Evolutionary conservation across 2,329 filamentous ascomycete genomes (phyloP).

Genomic region (Exserohilum rostratum): DNA sequence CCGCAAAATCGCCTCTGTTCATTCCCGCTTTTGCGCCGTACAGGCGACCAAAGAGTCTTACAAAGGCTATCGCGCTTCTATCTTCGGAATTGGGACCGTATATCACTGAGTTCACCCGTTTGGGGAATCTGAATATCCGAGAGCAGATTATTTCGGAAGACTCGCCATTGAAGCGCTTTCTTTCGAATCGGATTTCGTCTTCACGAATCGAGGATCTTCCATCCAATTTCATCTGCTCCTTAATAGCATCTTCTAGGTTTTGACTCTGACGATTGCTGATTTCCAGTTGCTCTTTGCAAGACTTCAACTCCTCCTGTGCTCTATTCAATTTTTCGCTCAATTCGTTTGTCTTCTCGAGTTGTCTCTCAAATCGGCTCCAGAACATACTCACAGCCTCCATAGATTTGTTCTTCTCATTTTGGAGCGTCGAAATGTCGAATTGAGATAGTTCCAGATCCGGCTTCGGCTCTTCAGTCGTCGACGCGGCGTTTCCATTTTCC

Average conservation of each 20-base stretch:
- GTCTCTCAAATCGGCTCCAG: not conserved
- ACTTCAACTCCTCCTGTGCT: too few relatives aligned
- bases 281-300: too few relatives aligned
- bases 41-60: not conserved
- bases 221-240: too few relatives aligned
- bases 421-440: not conserved
- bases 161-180: too few relatives aligned
- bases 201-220: too few relatives aligned
- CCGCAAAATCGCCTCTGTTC: not conserved
- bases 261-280: too few relatives aligned
- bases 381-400: too few relatives aligned
- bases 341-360: not conserved
- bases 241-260: too few relatives aligned
- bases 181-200: too few relatives aligned
- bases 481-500: not conserved
- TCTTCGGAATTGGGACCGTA: not conserved
- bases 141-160: too few relatives aligned
- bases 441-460: not conserved
- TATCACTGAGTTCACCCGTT: too few relatives aligned
- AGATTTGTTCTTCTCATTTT: not conserved
- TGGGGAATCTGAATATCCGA: too few relatives aligned
- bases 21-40: not conserved
- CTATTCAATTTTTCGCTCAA: not conserved
- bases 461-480: not conserved
- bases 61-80: not conserved